These are phyloP conservation scores for Murraya paniculata DNA, from an alignment of 345 rosid species.

Conservation along the genomic window DNA sequence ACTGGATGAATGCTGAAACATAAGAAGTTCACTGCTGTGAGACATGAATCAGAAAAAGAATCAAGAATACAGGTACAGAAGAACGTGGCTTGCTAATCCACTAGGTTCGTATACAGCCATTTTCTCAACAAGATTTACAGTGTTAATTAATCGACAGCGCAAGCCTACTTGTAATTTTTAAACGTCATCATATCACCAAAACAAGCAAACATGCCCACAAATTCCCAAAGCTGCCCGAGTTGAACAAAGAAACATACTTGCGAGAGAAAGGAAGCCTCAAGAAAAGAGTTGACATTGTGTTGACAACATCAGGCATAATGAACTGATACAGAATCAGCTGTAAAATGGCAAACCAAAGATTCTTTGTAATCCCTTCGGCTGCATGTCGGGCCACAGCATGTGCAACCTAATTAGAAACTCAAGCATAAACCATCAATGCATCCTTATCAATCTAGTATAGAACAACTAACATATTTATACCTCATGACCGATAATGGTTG, in stretches of 20 bases:
- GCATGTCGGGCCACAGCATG: constrained; percentile 90
- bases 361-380: constrained; percentile 72
- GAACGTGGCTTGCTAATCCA: neutral
- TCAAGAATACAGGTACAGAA: neutral
- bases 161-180: neutral
- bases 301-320: constrained; percentile 71
- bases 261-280: constrained; percentile 91
- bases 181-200: neutral
- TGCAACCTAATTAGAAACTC: constrained; percentile 54
- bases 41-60: neutral
- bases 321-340: constrained; percentile 74
- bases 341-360: constrained; percentile 72
- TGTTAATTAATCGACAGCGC: neutral
- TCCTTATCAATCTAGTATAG: neutral
- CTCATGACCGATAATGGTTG: constrained; percentile 90
- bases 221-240: neutral
- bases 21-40: neutral
- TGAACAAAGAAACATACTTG: constrained; percentile 39
- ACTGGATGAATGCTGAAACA: no score
- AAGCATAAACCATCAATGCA: constrained; percentile 6
- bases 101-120: neutral
- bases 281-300: constrained; percentile 69
- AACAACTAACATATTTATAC: constrained; percentile 26
- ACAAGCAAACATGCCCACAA: neutral
- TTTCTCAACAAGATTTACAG: neutral